Evolutionary conservation across 140 eudicot genomes (phyloP).

Genomic region (Flaveria floridana): DNA sequence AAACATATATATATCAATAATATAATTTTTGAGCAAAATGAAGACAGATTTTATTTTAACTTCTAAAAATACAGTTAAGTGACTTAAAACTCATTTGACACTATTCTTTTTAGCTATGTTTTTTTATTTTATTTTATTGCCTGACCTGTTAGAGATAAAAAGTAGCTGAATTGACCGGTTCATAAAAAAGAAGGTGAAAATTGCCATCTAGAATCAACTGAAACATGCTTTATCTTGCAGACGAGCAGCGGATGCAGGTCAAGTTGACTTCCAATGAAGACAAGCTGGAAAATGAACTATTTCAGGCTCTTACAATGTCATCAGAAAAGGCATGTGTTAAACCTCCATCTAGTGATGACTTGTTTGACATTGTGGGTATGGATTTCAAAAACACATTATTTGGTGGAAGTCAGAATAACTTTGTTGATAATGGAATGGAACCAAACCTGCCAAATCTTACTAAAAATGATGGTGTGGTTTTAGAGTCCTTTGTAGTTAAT

Average conservation of each 20-base stretch:
- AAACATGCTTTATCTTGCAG: constrained; percentile 31
- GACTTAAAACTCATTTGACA: not conserved
- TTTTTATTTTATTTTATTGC: not conserved
- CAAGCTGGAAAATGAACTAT: constrained; percentile 33
- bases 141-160: not conserved
- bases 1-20: not conserved
- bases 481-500: constrained; percentile 36
- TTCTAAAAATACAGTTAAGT: not conserved
- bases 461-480: constrained; percentile 26
- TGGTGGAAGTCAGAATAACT: constrained; percentile 37
- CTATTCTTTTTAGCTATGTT: not conserved
- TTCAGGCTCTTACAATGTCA: constrained; percentile 38
- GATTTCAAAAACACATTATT: constrained; percentile 49
- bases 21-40: not conserved
- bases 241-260: constrained; percentile 24
- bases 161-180: not conserved
- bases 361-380: constrained; percentile 79
- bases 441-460: constrained; percentile 20
- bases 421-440: constrained; percentile 27
- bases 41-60: not conserved
- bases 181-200: not conserved
- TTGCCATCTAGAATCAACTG: not conserved
- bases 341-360: constrained; percentile 59
- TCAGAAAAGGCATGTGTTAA: constrained; percentile 44
- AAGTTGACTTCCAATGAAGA: constrained; percentile 26